Evolutionary conservation across 208 protist species (phyloP).

Genomic region (Leishmania gerbilli): DNA sequence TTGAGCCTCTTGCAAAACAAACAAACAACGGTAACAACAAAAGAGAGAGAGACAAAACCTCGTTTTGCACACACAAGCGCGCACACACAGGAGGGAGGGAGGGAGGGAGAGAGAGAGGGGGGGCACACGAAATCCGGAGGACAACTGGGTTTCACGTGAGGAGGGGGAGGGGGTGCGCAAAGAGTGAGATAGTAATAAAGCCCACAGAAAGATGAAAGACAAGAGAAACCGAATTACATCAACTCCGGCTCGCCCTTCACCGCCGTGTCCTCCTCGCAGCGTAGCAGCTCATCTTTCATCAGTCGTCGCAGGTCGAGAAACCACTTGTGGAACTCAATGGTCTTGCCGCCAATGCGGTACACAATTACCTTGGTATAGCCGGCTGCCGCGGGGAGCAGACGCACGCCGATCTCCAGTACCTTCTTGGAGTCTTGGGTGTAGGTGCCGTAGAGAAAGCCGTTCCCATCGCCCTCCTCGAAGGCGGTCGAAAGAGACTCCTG

Average conservation of each 20-base stretch:
- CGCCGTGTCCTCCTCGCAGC: conserved; percentile 84
- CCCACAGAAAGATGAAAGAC: too few relatives aligned
- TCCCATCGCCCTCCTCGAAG: conserved; percentile 60
- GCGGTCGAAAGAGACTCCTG: conserved; percentile 54
- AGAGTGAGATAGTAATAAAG: neutral
- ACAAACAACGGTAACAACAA: too few relatives aligned
- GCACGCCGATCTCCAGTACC: conserved; percentile 74
- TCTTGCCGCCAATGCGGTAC: conserved; percentile 87
- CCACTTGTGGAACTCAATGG: conserved; percentile 81
- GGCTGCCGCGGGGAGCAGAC: conserved; percentile 53
- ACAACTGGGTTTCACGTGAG: neutral
- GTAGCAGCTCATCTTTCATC: conserved; percentile 80
- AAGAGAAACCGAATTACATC: conserved; percentile 40
- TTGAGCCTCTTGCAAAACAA: neutral
- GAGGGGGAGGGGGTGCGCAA: neutral
- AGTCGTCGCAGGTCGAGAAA: conserved; percentile 72
- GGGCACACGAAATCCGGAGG: neutral
- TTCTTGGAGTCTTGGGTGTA: conserved; percentile 49
- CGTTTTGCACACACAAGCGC: neutral
- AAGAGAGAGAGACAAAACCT: neutral
- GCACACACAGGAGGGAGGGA: neutral
- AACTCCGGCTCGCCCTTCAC: conserved; percentile 85
- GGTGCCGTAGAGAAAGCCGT: conserved; percentile 80
- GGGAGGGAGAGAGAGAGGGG: neutral
- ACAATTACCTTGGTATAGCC: conserved; percentile 86